Evolutionary conservation across 257 asterid genomes (phyloP).

Genomic region (Primulina tabacum): DNA sequence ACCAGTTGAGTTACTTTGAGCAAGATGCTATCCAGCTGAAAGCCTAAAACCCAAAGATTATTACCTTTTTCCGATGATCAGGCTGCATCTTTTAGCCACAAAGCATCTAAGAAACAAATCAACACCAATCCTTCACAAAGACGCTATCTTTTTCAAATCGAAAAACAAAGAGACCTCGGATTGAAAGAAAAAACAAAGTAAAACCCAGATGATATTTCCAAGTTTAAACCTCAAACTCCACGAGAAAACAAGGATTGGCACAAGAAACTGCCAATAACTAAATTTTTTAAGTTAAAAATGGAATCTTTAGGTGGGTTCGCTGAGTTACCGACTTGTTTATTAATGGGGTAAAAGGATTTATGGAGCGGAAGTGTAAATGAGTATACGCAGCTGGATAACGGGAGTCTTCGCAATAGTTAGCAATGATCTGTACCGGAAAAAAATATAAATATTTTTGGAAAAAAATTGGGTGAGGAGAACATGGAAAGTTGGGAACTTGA

Average conservation of each 20-base stretch:
- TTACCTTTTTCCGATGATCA: slow-evolving; percentile 82
- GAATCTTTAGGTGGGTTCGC: slow-evolving; percentile 30
- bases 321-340: slow-evolving; percentile 18
- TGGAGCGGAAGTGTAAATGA: slow-evolving; percentile 25
- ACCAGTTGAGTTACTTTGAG: slow-evolving; percentile 1
- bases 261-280: slow-evolving; percentile 21
- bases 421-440: slow-evolving; percentile 35
- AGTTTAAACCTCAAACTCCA: slow-evolving; percentile 24
- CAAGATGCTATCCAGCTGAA: slow-evolving; percentile 10
- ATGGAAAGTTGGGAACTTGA: slow-evolving; percentile 15
- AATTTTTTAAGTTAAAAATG: slow-evolving; percentile 20
- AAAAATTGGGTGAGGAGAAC: slow-evolving; percentile 26
- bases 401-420: slow-evolving; percentile 23
- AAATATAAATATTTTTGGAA: slow-evolving; percentile 7
- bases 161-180: slow-evolving; percentile 23
- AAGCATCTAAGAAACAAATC: slow-evolving; percentile 45
- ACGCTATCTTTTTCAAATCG: slow-evolving; percentile 33
- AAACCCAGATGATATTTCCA: slow-evolving; percentile 36
- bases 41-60: not conserved
- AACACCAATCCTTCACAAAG: slow-evolving; percentile 19
- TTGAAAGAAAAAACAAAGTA: slow-evolving; percentile 19
- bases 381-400: slow-evolving; percentile 30
- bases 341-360: slow-evolving; percentile 9
- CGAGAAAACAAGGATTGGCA: slow-evolving; percentile 10
- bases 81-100: slow-evolving; percentile 60